Conservation (phyloP, 768 basidiomycete genomes). For the Podaxis pistillaris region DNA sequence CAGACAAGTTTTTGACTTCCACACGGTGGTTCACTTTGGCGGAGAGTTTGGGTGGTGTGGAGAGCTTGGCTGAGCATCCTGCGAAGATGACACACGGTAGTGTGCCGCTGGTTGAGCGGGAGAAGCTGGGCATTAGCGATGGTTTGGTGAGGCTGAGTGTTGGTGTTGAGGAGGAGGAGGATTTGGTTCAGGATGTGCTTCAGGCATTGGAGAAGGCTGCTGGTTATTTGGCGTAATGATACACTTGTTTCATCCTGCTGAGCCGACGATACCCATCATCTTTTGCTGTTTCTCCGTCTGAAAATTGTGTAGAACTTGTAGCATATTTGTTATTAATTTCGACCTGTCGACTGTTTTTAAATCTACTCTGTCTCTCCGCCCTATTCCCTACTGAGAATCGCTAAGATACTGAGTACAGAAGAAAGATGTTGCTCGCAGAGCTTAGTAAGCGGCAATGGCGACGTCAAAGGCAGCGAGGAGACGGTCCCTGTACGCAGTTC, state of each 20-base stretch:
- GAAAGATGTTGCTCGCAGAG: neutral
- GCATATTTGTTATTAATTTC: neutral
- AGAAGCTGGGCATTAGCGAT: slow-evolving; percentile 71
- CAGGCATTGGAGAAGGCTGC: slow-evolving; percentile 55
- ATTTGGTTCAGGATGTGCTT: slow-evolving; percentile 71
- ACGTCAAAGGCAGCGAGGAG: slow-evolving; percentile 24
- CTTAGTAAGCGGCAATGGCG: slow-evolving; percentile 25
- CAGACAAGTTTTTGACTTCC: slow-evolving; percentile 65
- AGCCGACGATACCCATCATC: neutral
- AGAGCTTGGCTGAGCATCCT: slow-evolving; percentile 86
- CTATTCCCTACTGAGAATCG: neutral
- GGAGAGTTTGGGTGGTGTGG: slow-evolving; percentile 89
- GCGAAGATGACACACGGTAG: slow-evolving; percentile 87
- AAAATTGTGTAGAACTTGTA: neutral
- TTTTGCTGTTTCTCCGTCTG: neutral
- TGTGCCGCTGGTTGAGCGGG: slow-evolving; percentile 67
- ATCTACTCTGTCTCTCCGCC: neutral
- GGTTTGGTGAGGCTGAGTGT: slow-evolving; percentile 79
- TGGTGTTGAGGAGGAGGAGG: slow-evolving; percentile 86
- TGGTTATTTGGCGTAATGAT: slow-evolving; percentile 2
- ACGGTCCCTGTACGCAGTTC: slow-evolving; percentile 16
- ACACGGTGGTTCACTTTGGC: slow-evolving; percentile 76
- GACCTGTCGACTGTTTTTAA: neutral
- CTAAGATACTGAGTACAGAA: too few relatives aligned
- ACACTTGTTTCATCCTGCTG: neutral